Conservation (phyloP, 2,329 filamentous ascomycete genomes). For the Myriosclerotinia curreyana region DNA sequence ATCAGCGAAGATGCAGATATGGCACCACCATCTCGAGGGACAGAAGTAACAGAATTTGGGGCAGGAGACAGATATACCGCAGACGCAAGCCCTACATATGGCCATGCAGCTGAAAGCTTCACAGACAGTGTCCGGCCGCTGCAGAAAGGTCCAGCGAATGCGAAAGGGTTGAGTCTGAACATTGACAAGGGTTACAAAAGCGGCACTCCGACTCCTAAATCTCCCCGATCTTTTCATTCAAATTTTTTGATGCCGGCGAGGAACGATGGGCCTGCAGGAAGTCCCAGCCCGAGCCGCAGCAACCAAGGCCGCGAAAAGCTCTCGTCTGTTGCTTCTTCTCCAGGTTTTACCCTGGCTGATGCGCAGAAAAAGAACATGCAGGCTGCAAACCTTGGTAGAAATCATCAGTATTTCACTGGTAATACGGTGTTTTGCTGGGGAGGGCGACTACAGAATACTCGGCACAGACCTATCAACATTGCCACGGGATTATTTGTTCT, state of each 20-base stretch:
- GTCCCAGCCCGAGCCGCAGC: constrained; percentile 53
- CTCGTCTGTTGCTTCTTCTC: constrained; percentile 76
- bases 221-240: constrained; percentile 72
- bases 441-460: constrained; percentile 83
- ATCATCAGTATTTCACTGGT: constrained; percentile 89
- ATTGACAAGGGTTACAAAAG: constrained; percentile 58
- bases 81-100: constrained; percentile 69
- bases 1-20: constrained; percentile 50
- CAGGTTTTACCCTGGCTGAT: constrained; percentile 55
- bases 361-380: constrained; percentile 33
- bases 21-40: constrained; percentile 71
- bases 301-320: constrained; percentile 74
- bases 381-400: constrained; percentile 56
- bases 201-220: constrained; percentile 56
- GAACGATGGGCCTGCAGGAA: constrained; percentile 48
- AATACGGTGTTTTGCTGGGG: constrained; percentile 89
- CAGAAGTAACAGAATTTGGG: constrained; percentile 65
- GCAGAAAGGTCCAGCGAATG: constrained; percentile 39
- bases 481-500: constrained; percentile 79
- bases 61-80: constrained; percentile 67
- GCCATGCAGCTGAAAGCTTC: constrained; percentile 59
- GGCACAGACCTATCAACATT: constrained; percentile 83
- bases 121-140: constrained; percentile 78
- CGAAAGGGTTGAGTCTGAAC: constrained; percentile 52
- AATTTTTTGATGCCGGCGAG: constrained; percentile 65